phyloP scores from a whole-genome alignment of 1,284 basidiomycete species.

The Puccinia novopanici region DNA sequence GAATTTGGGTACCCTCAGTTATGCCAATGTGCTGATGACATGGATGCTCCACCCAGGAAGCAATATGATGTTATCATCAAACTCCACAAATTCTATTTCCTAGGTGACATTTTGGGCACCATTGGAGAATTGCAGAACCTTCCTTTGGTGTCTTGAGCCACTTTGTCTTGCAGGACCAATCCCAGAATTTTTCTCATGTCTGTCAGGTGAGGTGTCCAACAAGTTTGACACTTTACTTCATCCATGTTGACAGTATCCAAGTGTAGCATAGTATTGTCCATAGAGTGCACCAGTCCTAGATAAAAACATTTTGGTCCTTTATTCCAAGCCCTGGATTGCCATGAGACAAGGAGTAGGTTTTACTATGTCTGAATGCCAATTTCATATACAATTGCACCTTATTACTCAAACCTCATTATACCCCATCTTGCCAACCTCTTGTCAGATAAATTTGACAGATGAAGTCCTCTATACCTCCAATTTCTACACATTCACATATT shows the following conservation, averaged over 20 bases:
- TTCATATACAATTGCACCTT: not conserved
- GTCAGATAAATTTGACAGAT: conserved; percentile 40
- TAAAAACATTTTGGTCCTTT: conserved; percentile 36
- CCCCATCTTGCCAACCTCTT: not conserved
- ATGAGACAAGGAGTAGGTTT: conserved; percentile 34
- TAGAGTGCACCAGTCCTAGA: conserved; percentile 14
- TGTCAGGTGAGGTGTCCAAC: conserved; percentile 60
- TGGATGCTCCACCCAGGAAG: conserved; percentile 64
- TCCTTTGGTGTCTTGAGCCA: too few relatives aligned
- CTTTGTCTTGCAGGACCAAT: too few relatives aligned
- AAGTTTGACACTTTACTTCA: conserved; percentile 56
- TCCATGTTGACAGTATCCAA: conserved; percentile 8
- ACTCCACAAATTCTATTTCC: conserved; percentile 67
- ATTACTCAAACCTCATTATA: not conserved
- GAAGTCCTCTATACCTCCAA: conserved; percentile 28
- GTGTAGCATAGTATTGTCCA: not conserved
- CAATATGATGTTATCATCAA: conserved; percentile 65
- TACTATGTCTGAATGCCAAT: not conserved
- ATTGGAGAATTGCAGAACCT: too few relatives aligned
- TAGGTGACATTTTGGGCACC: conserved; percentile 64
- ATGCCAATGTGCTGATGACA: not conserved
- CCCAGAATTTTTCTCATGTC: conserved; percentile 61
- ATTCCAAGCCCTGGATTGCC: conserved; percentile 33
- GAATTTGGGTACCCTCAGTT: conserved; percentile 51
- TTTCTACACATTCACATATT: conserved; percentile 41